Evolutionary conservation across 805 yeast genomes (phyloP).

Genomic region (Starmerella sp.): DNA sequence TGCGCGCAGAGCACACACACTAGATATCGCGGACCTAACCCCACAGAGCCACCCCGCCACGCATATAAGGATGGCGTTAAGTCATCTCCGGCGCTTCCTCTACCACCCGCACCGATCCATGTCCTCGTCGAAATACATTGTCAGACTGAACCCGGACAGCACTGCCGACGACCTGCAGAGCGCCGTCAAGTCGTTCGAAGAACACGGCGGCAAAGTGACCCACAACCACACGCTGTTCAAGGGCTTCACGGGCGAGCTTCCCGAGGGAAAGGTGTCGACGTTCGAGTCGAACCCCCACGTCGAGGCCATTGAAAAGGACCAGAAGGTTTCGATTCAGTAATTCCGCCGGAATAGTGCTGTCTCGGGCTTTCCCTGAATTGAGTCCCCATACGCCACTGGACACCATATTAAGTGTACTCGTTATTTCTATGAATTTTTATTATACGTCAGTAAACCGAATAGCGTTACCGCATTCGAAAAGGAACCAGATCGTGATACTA

Average conservation of each 20-base stretch:
- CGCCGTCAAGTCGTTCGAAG: conserved; percentile 20
- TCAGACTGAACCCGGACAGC: conserved; percentile 20
- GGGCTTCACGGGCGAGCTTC: conserved; percentile 29
- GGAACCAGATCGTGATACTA: no score
- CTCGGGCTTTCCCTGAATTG: no score
- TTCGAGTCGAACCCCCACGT: conserved; percentile 23
- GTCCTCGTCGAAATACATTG: conserved; percentile 18
- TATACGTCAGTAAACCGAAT: no score
- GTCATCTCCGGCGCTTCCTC: neutral
- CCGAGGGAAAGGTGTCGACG: conserved; percentile 24
- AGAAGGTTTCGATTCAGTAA: conserved; percentile 23
- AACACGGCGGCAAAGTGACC: conserved; percentile 25
- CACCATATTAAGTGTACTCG: neutral
- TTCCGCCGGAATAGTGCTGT: neutral
- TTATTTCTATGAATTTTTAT: neutral
- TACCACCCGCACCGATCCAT: conserved; percentile 3
- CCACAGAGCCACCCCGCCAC: conserved; percentile 3
- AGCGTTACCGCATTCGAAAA: no score
- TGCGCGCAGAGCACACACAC: neutral
- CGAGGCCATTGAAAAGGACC: conserved; percentile 27
- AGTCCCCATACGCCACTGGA: no score
- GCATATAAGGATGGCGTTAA: conserved; percentile 1
- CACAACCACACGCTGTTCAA: conserved; percentile 30
- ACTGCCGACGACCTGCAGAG: conserved; percentile 23
- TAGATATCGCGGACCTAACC: neutral